A percentile compares a stretch with the other conserved stretches of the same genome.
Evolutionary conservation across 257 asterid genomes (phyloP).

Genomic region (Gentiana straminea): DNA sequence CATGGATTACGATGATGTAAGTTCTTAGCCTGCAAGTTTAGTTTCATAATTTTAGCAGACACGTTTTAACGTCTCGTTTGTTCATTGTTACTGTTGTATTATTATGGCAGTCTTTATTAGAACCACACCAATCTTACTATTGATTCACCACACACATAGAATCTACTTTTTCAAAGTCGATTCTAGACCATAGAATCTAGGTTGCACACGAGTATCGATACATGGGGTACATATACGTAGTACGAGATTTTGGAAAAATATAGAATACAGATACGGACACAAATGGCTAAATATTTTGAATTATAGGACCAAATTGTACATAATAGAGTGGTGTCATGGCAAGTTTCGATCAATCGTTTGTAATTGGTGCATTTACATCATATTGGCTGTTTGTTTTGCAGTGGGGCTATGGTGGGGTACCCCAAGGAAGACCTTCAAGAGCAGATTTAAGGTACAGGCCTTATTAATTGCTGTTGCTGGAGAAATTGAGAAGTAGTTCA

Average conservation of each 20-base stretch:
- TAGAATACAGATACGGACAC: not conserved
- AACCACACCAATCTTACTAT: no score
- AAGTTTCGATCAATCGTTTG: no score
- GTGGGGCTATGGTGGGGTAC: conserved; percentile 95
- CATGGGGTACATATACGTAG: not conserved
- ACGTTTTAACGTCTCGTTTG: not conserved
- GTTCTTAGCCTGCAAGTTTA: conserved; percentile 10
- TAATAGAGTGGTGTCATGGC: no score
- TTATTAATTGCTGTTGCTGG: conserved; percentile 24
- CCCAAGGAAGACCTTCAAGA: conserved; percentile 76
- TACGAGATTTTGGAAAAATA: not conserved
- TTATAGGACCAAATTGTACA: not conserved
- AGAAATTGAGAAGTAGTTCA: not conserved
- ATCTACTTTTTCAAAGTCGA: no score
- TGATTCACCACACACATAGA: no score
- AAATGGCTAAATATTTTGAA: not conserved
- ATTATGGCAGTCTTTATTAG: not conserved
- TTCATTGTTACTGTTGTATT: not conserved
- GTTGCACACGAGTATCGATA: not conserved
- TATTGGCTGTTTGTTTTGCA: conserved; percentile 19
- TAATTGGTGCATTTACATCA: not conserved
- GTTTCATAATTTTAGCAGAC: not conserved
- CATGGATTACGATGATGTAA: conserved; percentile 85
- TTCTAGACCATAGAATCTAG: not conserved
- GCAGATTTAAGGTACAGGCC: conserved; percentile 84